phyloP scores from a whole-genome alignment of 352 stramenopile species.

The Pythium graminicola region DNA sequence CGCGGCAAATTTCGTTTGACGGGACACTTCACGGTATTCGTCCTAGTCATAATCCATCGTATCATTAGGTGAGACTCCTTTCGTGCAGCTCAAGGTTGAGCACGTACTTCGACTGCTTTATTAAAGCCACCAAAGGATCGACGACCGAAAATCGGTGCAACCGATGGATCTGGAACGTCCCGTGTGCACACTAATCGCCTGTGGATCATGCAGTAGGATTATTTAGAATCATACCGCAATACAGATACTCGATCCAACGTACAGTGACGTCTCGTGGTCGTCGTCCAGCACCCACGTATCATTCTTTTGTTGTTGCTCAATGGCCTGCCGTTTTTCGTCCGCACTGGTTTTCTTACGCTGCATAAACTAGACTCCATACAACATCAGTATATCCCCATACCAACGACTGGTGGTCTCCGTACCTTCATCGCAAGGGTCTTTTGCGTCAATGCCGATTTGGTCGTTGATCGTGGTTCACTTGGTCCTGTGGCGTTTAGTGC shows the following conservation, averaged over 20 bases:
- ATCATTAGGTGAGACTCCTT: not conserved
- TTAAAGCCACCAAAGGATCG: conserved; percentile 81
- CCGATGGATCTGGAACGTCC: conserved; percentile 66
- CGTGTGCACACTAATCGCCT: conserved; percentile 39
- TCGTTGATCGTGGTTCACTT: conserved; percentile 25
- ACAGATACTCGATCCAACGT: too few relatives aligned
- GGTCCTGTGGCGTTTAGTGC: conserved; percentile 11
- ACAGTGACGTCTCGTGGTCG: conserved; percentile 16
- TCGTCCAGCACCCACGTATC: conserved; percentile 52
- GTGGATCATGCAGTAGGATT: too few relatives aligned
- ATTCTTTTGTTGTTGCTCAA: conserved; percentile 50
- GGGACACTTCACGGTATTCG: conserved; percentile 56
- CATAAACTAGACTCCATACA: conserved; percentile 55
- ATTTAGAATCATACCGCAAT: too few relatives aligned
- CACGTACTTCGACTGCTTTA: conserved; percentile 53
- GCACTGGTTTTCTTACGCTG: conserved; percentile 72
- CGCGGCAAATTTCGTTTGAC: conserved; percentile 48
- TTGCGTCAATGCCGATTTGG: conserved; percentile 55
- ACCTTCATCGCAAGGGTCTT: conserved; percentile 86
- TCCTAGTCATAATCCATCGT: conserved; percentile 27
- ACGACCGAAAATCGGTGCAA: conserved; percentile 67
- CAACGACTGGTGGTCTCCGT: not conserved
- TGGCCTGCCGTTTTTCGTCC: conserved; percentile 40
- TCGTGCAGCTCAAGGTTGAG: not conserved
- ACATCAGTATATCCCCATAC: not conserved